Base-by-base conservation (phyloP, 129 eudicot genomes). In the Centaurea solstitialis region DNA sequence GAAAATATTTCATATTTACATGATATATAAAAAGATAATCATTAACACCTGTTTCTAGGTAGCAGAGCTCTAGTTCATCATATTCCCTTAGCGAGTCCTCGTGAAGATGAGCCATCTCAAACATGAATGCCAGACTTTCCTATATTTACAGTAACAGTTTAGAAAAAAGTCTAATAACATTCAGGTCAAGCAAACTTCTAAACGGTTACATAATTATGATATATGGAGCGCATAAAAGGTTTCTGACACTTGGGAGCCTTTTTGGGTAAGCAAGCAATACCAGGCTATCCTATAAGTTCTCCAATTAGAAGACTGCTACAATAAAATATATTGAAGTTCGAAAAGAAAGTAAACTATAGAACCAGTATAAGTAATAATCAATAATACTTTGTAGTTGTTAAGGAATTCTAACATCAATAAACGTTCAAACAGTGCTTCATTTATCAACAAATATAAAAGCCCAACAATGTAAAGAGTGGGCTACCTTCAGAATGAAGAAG, bases 71-170 rank as follows among this genome's bases (percentile, higher is more conserved):
- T 30, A 95, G 89, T 83, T 95, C 99, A 84, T 95, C 99, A 78
- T 95, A 95, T 86, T 95, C 99, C 81, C 99, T 97, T 75, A 95
- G 86, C 17, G 99, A 89, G 83, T 95, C 99, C 82, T 95, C 99
- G 81, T 95, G 94, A 40, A 95, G 98, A 89, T 95, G 93, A 86
- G 98, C 93, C 89, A 95, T 88, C 87, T 95, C 99, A 87, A 95
- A 95, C 98, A 95, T 95, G 78, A 91, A 95, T 62, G 99, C 99
- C 93, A 95, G 76, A 82, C 99, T 95, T 89, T 95, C 99, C 99
- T 95, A 85, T 39, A 59, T 83, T 79, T 4, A 78, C 18, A 78
- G 5, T 37, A 37, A 53, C 65, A 71, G 22, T 13, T 62, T 35
- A 76, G 28, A 37, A 41, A 28, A 72, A 57, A 4, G 21, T 73